Base-by-base conservation (phyloP, 139 green algal species). In the Trebouxia sp. region DNA sequence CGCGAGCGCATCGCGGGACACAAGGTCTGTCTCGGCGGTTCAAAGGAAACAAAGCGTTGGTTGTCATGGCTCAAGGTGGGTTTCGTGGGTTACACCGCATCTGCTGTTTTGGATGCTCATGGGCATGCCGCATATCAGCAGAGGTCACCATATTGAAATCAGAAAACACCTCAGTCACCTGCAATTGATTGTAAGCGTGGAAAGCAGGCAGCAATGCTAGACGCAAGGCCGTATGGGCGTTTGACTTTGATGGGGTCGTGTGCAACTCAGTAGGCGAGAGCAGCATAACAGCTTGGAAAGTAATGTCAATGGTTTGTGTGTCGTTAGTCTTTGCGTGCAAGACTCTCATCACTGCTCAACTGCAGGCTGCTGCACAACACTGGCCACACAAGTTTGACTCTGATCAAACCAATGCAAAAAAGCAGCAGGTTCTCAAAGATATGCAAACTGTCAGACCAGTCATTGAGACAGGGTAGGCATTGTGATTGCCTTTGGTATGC, bases 241-340 rank as follows among this genome's bases (percentile, higher is more conserved):
- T 99, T 9, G 97, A 99, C 80, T 99, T 99, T 84, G 97, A 99
- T 81, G 97, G 97, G 20, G 95, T 99, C 8, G 83, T 98, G 0
- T 99, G 97, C 82, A 95, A 99, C 83, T 97, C 91, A 3, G 90
- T 90, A 0, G 94, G 94, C 0, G 97, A 99, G 86, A 97, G 91
- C 83, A 94, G 89, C 37, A 53, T 97, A 0, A 95, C 93, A 24
- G 96, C 93, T 0, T 96, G 96, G 90, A 97, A 96, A 90, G 95
- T 96, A 56, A 30, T n/a, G 37, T 1, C 55, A 11, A 30, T 37
- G 43, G 17, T 30, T 50, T 2, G n/a, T 3, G 0, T 24, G 45
- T 38, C 32, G 35, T 42, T 35, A 24, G 28, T 62, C 10, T 14
- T 17, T 79, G 15, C 10, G 6, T 6, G 28, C 5, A 6, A 8